phyloP scores from a whole-genome alignment of 305 asterid species.

The Caryopteris hybrid region DNA sequence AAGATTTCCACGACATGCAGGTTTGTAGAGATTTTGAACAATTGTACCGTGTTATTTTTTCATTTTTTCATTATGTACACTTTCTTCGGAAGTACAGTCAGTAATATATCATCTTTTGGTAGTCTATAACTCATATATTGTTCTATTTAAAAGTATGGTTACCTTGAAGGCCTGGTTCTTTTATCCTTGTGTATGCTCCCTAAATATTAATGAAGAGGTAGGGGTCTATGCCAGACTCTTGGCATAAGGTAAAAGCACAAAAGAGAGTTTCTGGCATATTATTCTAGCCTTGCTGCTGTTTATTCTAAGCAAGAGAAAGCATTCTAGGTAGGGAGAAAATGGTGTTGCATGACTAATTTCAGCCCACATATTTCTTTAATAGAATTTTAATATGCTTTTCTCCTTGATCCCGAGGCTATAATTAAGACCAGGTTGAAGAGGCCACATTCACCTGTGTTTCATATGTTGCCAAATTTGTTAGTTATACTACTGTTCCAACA shows the following conservation, averaged over 20 bases:
- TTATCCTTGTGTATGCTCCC: background rate
- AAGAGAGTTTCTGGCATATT: background rate
- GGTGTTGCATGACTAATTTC: background rate
- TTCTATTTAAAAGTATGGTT: constrained; percentile 2
- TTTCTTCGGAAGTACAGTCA: constrained; percentile 4
- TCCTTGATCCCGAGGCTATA: background rate
- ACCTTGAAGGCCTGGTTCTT: constrained; percentile 1
- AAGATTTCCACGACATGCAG: constrained; percentile 98
- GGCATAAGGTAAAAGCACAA: background rate
- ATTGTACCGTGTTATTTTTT: background rate
- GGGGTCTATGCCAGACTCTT: background rate
- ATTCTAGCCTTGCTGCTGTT: constrained; percentile 3
- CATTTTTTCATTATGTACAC: background rate
- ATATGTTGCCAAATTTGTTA: background rate
- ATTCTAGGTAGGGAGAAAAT: background rate
- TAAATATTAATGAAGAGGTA: background rate
- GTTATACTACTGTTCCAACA: background rate
- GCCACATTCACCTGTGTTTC: background rate
- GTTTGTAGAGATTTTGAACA: constrained; percentile 33
- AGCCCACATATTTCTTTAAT: background rate
- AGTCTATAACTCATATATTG: constrained; percentile 1
- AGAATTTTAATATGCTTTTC: background rate
- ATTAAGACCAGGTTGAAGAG: constrained; percentile 5
- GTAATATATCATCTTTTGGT: background rate
- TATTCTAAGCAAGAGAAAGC: background rate